These are phyloP conservation scores for Starmera amethionina DNA, from an alignment of 805 yeast genomes.

Conservation along the genomic window DNA sequence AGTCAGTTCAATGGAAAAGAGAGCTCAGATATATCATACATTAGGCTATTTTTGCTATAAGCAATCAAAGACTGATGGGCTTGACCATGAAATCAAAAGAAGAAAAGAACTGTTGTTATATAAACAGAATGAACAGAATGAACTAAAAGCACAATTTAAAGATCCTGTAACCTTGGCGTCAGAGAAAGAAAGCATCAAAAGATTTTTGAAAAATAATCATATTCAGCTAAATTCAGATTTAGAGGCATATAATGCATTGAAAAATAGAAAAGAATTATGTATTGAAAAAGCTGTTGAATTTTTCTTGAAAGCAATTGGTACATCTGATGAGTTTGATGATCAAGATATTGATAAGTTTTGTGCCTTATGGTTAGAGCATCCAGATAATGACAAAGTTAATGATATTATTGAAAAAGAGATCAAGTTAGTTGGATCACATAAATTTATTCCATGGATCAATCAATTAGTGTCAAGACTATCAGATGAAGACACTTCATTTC, in stretches of 20 bases:
- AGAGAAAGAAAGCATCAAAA: slow-evolving; percentile 43
- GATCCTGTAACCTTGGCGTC: slow-evolving; percentile 28
- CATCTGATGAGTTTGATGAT: slow-evolving; percentile 33
- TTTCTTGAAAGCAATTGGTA: slow-evolving; percentile 45
- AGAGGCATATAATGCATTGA: slow-evolving; percentile 31
- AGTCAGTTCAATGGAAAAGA: slow-evolving; percentile 14
- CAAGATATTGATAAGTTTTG: slow-evolving; percentile 67
- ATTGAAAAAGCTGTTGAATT: slow-evolving; percentile 45
- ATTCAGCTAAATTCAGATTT: slow-evolving; percentile 40
- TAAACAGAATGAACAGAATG: slow-evolving; percentile 38
- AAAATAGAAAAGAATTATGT: slow-evolving; percentile 30
- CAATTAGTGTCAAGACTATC: slow-evolving; percentile 69
- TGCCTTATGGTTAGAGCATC: slow-evolving; percentile 71
- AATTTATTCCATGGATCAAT: slow-evolving; percentile 71
- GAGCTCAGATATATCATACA: slow-evolving; percentile 41
- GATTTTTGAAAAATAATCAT: slow-evolving; percentile 39
- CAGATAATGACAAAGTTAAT: slow-evolving; percentile 35
- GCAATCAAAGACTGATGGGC: slow-evolving; percentile 39
- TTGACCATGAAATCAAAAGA: slow-evolving; percentile 34
- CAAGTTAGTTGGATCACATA: slow-evolving; percentile 39
- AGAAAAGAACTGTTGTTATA: slow-evolving; percentile 28
- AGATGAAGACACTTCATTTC: slow-evolving; percentile 42
- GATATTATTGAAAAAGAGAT: slow-evolving; percentile 28
- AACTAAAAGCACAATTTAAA: slow-evolving; percentile 34
- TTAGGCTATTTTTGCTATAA: slow-evolving; percentile 69